These are phyloP conservation scores for Ilyonectria destructans DNA, from an alignment of 2,329 filamentous ascomycete species.

Conservation along the genomic window DNA sequence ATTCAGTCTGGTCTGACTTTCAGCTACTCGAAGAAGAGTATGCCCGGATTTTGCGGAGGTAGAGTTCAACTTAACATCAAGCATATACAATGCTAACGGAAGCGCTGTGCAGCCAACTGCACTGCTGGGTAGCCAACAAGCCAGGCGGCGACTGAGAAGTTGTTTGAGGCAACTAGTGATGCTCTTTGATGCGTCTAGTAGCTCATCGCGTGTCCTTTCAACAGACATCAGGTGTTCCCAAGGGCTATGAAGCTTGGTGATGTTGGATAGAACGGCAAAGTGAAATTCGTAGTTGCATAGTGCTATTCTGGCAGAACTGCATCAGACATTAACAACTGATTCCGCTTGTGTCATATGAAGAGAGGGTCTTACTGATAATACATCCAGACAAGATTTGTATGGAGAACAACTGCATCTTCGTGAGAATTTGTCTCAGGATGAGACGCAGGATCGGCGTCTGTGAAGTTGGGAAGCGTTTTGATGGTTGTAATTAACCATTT, in stretches of 20 bases:
- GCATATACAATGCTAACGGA: constrained; percentile 40
- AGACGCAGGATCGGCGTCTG: not conserved
- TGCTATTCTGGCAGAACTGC: constrained; percentile 2
- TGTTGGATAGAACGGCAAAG: not conserved
- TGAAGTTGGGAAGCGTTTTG: not conserved
- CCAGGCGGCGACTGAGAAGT: constrained; percentile 10
- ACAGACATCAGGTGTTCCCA: not conserved
- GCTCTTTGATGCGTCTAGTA: not conserved
- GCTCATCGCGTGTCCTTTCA: not conserved
- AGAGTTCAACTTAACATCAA: constrained; percentile 18
- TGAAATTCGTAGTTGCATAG: constrained; percentile 8
- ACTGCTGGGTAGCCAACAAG: constrained; percentile 41
- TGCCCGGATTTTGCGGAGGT: not conserved
- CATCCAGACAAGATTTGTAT: constrained; percentile 10
- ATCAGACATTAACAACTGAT: not conserved
- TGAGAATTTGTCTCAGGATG: not conserved
- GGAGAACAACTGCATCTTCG: not conserved
- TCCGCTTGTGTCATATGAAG: not conserved
- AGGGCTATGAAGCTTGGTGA: too few relatives aligned
- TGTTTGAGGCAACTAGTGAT: constrained; percentile 7
- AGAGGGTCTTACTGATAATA: constrained; percentile 17
- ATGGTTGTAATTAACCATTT: constrained; percentile 32
- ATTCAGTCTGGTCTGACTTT: constrained; percentile 35
- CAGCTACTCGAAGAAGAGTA: not conserved
- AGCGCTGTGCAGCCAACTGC: constrained; percentile 43